Conservation (phyloP, 164 flowering plant genomes). For the Cinnamomum micranthum region DNA sequence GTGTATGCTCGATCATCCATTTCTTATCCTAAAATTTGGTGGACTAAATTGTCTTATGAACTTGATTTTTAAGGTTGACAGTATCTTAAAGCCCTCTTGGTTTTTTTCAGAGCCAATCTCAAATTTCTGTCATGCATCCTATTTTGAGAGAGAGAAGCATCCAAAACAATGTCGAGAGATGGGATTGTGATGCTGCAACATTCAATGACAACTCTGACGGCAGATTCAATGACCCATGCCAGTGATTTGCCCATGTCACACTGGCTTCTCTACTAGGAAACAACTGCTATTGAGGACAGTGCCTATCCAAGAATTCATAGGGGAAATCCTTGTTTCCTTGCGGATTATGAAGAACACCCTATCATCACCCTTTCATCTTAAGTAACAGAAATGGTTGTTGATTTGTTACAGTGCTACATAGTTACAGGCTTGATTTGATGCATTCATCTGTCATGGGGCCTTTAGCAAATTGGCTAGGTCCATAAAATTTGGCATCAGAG, state of each 20-base stretch:
- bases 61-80: neutral
- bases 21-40: too few relatives aligned
- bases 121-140: neutral
- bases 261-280: slow-evolving; percentile 1
- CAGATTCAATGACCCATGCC: neutral
- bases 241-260: neutral
- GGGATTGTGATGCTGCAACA: neutral
- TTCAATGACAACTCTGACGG: neutral
- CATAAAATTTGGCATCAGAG: too few relatives aligned
- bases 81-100: neutral
- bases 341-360: slow-evolving; percentile 4
- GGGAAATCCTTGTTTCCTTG: slow-evolving; percentile 7
- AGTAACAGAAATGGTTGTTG: slow-evolving; percentile 3
- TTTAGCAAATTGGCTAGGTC: too few relatives aligned
- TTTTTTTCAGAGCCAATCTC: neutral
- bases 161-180: neutral
- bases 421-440: too few relatives aligned
- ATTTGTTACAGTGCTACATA: neutral
- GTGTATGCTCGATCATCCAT: too few relatives aligned
- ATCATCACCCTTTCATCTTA: neutral
- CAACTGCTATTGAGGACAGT: slow-evolving; percentile 1
- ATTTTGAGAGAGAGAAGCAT: neutral
- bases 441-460: too few relatives aligned
- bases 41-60: too few relatives aligned
- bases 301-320: neutral